A percentile compares a stretch with the other conserved stretches of the same genome.
Evolutionary conservation across 2,329 filamentous ascomycete genomes (phyloP).

Genomic region (Beauveria sp.): DNA sequence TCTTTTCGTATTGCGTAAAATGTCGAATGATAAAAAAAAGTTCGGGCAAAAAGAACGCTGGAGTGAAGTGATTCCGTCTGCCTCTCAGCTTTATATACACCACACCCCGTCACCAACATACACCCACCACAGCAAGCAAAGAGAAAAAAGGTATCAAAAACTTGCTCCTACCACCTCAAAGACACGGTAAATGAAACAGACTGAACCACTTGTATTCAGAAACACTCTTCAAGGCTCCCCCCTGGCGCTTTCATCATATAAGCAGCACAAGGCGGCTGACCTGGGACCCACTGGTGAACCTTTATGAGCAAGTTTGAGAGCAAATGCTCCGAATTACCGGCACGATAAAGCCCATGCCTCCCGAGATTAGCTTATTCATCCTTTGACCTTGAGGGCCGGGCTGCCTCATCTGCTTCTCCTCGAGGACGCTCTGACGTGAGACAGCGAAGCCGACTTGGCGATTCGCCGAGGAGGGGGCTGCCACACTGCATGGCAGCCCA

Average conservation of each 20-base stretch:
- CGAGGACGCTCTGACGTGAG: background rate
- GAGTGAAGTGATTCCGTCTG: too few species aligned
- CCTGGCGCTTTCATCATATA: too few species aligned
- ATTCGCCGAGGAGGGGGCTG: background rate
- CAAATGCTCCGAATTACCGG: conserved; percentile 19
- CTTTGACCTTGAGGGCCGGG: background rate
- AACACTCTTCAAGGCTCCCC: background rate
- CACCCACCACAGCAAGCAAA: background rate
- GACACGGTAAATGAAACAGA: background rate
- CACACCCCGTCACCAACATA: too few species aligned
- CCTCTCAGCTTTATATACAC: conserved; percentile 1
- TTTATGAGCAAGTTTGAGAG: conserved; percentile 30
- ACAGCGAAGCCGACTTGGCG: background rate
- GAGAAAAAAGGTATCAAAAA: background rate
- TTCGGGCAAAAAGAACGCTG: too few species aligned
- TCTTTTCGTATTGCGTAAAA: background rate
- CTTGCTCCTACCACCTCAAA: conserved; percentile 3
- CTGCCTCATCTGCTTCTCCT: background rate
- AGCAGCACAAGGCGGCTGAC: background rate
- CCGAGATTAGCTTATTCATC: background rate
- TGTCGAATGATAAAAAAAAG: background rate
- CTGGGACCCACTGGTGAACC: conserved; percentile 3
- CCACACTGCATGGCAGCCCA: too few species aligned
- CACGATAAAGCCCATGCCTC: background rate
- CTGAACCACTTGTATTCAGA: background rate